These are phyloP conservation scores for Phytopythium delawarense DNA, from an alignment of 352 stramenopile genomes.

Conservation along the genomic window DNA sequence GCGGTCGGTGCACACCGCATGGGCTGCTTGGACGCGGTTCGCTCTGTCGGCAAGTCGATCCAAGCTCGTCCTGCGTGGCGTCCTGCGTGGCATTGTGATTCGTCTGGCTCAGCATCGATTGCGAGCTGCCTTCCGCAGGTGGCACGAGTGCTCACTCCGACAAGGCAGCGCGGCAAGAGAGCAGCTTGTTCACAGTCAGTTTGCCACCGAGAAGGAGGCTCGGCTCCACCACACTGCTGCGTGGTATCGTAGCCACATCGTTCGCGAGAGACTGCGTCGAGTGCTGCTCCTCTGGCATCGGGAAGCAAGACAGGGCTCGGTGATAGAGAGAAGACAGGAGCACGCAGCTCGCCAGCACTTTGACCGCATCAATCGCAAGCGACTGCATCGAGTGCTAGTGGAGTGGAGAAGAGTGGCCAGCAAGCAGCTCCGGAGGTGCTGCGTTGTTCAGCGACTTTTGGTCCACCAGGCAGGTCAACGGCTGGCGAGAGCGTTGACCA, in stretches of 20 bases:
- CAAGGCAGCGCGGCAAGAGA: neutral
- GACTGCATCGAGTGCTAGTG: neutral
- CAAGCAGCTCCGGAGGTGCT: neutral
- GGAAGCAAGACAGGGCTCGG: neutral
- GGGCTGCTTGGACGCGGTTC: slow-evolving; percentile 18
- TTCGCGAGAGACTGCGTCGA: neutral
- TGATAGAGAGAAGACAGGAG: neutral
- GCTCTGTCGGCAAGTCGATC: slow-evolving; percentile 5
- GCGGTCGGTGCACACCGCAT: slow-evolving; percentile 19
- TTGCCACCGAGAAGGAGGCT: neutral
- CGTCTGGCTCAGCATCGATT: slow-evolving; percentile 4
- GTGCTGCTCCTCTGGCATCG: neutral
- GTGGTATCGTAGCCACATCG: neutral
- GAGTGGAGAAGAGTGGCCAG: neutral
- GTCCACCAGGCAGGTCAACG: neutral
- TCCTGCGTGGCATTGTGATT: no score
- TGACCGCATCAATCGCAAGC: neutral
- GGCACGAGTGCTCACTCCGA: slow-evolving; percentile 1
- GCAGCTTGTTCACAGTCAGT: neutral
- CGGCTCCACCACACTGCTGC: neutral
- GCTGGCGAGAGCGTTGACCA: neutral
- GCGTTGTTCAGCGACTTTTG: neutral
- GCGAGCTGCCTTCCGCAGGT: slow-evolving; percentile 14
- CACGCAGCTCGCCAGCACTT: slow-evolving; percentile 2
- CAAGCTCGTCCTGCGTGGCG: slow-evolving; percentile 8